phyloP scores from a whole-genome alignment of 768 basidiomycete species.

The Agaricus sinodeliciosus region DNA sequence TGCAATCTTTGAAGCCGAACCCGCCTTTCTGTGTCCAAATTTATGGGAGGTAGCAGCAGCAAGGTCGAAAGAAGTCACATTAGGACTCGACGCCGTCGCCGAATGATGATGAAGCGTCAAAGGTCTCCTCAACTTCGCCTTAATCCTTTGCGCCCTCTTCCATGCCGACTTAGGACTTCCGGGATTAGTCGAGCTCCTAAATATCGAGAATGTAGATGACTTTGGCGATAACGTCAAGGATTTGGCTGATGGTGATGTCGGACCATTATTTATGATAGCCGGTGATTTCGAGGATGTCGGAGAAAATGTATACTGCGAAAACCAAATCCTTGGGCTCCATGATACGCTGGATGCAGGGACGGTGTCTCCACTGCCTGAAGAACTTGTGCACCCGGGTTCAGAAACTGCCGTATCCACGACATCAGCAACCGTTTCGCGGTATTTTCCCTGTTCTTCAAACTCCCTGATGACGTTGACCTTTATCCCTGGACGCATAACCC shows the following conservation, averaged over 20 bases:
- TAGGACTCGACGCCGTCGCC: background rate
- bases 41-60: background rate
- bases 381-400: background rate
- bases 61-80: background rate
- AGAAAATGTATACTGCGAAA: background rate
- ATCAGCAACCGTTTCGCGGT: background rate
- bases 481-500: background rate
- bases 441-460: background rate
- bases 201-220: background rate
- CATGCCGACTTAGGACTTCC: background rate
- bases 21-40: background rate
- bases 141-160: slow-evolving; percentile 3
- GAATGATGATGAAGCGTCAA: background rate
- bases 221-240: background rate
- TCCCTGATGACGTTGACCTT: slow-evolving; percentile 1
- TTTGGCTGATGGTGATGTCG: background rate
- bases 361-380: background rate
- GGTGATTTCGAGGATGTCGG: background rate
- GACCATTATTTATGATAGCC: background rate
- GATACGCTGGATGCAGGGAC: background rate
- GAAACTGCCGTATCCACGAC: slow-evolving; percentile 2
- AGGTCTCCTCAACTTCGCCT: slow-evolving; percentile 1
- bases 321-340: background rate
- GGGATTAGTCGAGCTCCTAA: background rate
- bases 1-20: slow-evolving; percentile 3